Evolutionary conservation across 805 yeast genomes (phyloP).

Genomic region (Starmera quercuum): DNA sequence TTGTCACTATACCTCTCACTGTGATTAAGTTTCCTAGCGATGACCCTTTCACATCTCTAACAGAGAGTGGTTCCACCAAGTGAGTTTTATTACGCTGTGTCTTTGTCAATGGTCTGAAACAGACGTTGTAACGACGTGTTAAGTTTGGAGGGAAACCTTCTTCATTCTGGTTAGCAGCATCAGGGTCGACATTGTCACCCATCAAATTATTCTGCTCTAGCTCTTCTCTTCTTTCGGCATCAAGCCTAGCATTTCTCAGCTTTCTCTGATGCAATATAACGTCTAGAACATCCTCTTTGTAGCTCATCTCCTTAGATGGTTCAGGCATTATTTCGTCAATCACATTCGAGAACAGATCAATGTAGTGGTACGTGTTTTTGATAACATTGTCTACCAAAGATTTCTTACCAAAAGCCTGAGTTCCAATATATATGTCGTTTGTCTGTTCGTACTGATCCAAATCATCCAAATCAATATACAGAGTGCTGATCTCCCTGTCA

Average conservation of each 20-base stretch:
- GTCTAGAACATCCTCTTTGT: conserved; percentile 86
- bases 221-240: conserved; percentile 61
- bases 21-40: conserved; percentile 84
- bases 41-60: conserved; percentile 80
- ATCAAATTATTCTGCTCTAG: conserved; percentile 32
- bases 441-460: conserved; percentile 58
- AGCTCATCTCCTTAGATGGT: conserved; percentile 74
- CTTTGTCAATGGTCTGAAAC: conserved; percentile 71
- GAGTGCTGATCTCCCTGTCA: conserved; percentile 66
- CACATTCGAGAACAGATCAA: conserved; percentile 66
- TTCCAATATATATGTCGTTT: conserved; percentile 21
- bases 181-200: conserved; percentile 18
- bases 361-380: conserved; percentile 71
- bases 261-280: conserved; percentile 87
- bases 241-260: conserved; percentile 68
- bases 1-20: conserved; percentile 87
- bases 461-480: conserved; percentile 80
- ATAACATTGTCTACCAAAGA: conserved; percentile 50
- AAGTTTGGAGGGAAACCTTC: conserved; percentile 74
- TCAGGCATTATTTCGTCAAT: conserved; percentile 81
- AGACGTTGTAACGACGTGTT: conserved; percentile 79
- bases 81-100: conserved; percentile 20
- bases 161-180: conserved; percentile 24
- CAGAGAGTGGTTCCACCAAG: conserved; percentile 57
- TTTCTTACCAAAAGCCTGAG: conserved; percentile 15